Evolutionary conservation across 306 rosid species (phyloP), one percentile per base, ranked within the genome.

Genomic region (Herpetospermum pedunculosum): DNA sequence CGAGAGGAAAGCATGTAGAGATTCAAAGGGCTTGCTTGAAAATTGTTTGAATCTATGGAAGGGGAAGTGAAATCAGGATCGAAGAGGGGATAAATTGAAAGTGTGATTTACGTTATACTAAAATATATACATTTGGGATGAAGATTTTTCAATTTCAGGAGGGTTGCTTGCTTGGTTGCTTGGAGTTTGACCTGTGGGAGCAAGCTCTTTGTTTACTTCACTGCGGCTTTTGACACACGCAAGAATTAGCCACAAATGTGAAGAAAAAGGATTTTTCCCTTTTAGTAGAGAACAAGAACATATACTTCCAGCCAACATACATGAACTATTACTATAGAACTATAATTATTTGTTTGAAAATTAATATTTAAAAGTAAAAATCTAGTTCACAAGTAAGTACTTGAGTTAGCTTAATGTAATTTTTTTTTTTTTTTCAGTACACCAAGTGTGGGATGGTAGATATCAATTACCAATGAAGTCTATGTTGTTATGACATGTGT

Each of bases 1-100:
- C 35, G 72, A 57, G 9, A 60, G 19, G 0, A 78, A 72, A 28
- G 43, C 73, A 63, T 75, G 63, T 19, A 63, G 73, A 40, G 73
- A 40, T 34, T 37, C 11, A 6, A 15, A 62, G 14, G 43, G 28
- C 18, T 35, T 9, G 28, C 18, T 35, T 9, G 4, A 41, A 16
- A 57, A 43, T 46, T n/a, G 8, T 75, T 59, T 28, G 59, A 38
- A 57, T 26, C 32, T 55, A 55, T 62, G 49, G 26, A 72, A 49
- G 9, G 32, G 32, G 72, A 44, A 32, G 47, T 32, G 73, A 75
- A 75, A 75, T 75, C 78, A 75, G 28, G 23, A 3, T 12, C 13
- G 25, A n/a, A n/a, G n/a, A n/a, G n/a, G n/a, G n/a, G n/a, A n/a
- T 19, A 18, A 46, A 46, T 26, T 46, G 28, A 70, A 46, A 44